Evolutionary conservation across 2,329 filamentous ascomycete genomes (phyloP), one percentile per base, ranked within the genome.

Genomic region (Fusarium bulbicola): DNA sequence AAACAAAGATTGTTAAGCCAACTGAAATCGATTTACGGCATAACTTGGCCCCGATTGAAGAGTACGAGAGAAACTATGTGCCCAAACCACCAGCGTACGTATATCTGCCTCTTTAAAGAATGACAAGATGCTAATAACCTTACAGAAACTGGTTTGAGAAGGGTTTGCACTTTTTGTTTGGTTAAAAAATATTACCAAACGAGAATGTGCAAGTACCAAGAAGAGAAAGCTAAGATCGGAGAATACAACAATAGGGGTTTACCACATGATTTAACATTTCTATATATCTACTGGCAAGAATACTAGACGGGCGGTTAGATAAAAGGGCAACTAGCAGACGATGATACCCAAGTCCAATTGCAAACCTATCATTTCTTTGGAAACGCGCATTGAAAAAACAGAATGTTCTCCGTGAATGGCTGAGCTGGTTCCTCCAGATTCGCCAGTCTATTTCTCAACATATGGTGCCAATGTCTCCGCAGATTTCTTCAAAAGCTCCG

Each of bases 61-160:
- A 62, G 15, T 68, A 68, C 8, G 65, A 68, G 37, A 46, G 39
- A 34, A 42, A 68, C 0, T 63, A 63, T 9, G 49, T 54, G 4
- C 26, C 64, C 24, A 58, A 68, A 20, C 64, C 65, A 8, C 65
- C 65, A 34, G 39, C 24, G 65, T 68, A 45, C 6, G 65, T 10
- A 30, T 5, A 14, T 11, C 6, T 13, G 7, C 0, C 12, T 15
- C 4, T 6, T 7, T 4, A 1, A 21, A 2, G 1, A 3, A 5
- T 1, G 10, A 1, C 0, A 0, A 14, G 16, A 13, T 11, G 14
- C 57, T 68, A 56, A 68, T 8, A 3, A 4, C 1, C 2, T 7
- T 3, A 1, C 12, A 68, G 65, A 21, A 68, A 68, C 9, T 63
- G 64, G 65, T 68, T 68, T 11, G 65, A 68, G 57, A 68, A 63